These are phyloP conservation scores for Alternaria infectoria DNA, from an alignment of 2,329 filamentous ascomycete genomes.

Conservation along the genomic window DNA sequence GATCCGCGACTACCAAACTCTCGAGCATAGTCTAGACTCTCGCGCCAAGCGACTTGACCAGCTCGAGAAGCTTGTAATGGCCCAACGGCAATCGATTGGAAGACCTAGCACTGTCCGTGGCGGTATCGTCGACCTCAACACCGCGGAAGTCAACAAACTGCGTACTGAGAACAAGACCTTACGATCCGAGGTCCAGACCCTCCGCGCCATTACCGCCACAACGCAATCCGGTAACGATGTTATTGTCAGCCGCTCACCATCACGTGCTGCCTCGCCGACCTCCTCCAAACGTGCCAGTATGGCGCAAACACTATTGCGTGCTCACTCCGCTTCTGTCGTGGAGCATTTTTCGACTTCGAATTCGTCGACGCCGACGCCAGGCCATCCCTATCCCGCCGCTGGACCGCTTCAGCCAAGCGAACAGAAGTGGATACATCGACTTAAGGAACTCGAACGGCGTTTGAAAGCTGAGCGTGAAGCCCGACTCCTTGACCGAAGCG, in stretches of 20 bases:
- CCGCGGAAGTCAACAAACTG: constrained; percentile 64
- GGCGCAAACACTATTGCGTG: constrained; percentile 60
- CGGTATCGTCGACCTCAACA: constrained; percentile 48
- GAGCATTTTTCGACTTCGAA: constrained; percentile 49
- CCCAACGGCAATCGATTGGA: constrained; percentile 46
- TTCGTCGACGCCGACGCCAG: constrained; percentile 22
- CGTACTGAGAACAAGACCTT: constrained; percentile 66
- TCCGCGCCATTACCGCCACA: constrained; percentile 55
- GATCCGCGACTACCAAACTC: constrained; percentile 85
- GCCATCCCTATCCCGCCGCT: constrained; percentile 43
- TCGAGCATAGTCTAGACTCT: constrained; percentile 80
- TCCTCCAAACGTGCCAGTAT: constrained; percentile 53
- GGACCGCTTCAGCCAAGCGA: constrained; percentile 60
- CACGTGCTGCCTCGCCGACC: constrained; percentile 36
- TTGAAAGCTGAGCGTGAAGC: constrained; percentile 90
- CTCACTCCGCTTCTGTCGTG: constrained; percentile 60
- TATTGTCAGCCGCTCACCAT: constrained; percentile 33
- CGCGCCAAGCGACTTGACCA: constrained; percentile 86
- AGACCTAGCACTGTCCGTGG: constrained; percentile 49
- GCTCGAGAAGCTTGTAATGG: constrained; percentile 75
- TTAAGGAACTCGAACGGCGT: constrained; percentile 86
- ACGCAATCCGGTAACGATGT: constrained; percentile 30
- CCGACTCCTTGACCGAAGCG: constrained; percentile 80
- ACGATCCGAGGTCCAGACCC: constrained; percentile 69
- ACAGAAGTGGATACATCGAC: constrained; percentile 81